Conservation (phyloP, 495 filamentous ascomycete species). For the Aspergillus incahuasiensis region DNA sequence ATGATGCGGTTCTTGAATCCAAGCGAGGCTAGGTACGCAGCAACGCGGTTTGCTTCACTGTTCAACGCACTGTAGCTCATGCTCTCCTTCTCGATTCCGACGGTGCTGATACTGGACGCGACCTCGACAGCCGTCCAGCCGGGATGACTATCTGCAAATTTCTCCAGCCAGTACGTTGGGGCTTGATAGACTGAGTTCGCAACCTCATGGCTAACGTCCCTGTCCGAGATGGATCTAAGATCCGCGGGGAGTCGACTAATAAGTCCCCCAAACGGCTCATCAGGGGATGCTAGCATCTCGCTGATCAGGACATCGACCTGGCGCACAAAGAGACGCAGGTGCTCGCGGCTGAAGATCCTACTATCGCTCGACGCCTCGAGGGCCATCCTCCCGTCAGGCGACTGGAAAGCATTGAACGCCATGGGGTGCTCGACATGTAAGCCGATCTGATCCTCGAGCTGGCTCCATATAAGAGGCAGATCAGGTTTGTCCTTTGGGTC, state of each 20-base stretch:
- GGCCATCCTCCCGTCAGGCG: conserved; percentile 10
- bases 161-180: conserved; percentile 31
- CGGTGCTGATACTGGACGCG: conserved; percentile 24
- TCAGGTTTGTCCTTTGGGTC: background rate
- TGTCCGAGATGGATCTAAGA: conserved; percentile 24
- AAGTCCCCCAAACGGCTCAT: conserved; percentile 17
- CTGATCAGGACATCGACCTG: conserved; percentile 28
- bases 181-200: conserved; percentile 16
- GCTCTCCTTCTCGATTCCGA: conserved; percentile 27
- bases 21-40: conserved; percentile 31
- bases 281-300: conserved; percentile 23
- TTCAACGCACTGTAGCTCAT: conserved; percentile 38
- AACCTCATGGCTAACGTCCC: conserved; percentile 14
- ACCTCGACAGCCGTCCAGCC: conserved; percentile 41
- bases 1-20: conserved; percentile 33
- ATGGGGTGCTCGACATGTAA: conserved; percentile 34
- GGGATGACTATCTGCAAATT: conserved; percentile 30
- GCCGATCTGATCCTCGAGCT: conserved; percentile 23
- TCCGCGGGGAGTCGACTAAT: conserved; percentile 16
- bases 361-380: conserved; percentile 26
- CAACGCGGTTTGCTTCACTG: conserved; percentile 34
- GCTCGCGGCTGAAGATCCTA: conserved; percentile 21
- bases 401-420: conserved; percentile 29
- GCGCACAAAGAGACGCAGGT: conserved; percentile 25
- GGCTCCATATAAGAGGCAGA: conserved; percentile 16